Evolutionary conservation across 164 flowering plant species (phyloP).

Genomic region (Tetracentron sinense): DNA sequence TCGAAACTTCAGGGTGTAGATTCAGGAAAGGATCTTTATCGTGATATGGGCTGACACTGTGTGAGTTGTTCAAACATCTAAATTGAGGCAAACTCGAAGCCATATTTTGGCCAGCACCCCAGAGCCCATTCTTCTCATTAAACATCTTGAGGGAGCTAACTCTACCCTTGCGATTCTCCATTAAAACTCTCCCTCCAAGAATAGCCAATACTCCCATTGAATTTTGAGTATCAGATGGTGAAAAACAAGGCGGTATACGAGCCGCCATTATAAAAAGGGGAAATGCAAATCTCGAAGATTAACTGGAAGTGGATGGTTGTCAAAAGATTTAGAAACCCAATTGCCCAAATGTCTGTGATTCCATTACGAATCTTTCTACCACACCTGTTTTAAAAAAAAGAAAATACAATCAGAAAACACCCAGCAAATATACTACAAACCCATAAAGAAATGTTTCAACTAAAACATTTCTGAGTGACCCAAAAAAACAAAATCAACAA

Average conservation of each 20-base stretch:
- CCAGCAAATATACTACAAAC: neutral
- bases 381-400: slow-evolving; percentile 1
- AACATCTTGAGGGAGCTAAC: slow-evolving; percentile 29
- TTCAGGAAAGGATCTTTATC: slow-evolving; percentile 70
- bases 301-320: neutral
- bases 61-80: slow-evolving; percentile 51
- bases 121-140: slow-evolving; percentile 31
- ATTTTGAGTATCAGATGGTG: slow-evolving; percentile 39
- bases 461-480: neutral
- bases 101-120: slow-evolving; percentile 28
- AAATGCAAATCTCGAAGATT: neutral
- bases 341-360: neutral
- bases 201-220: slow-evolving; percentile 42
- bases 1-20: slow-evolving; percentile 74
- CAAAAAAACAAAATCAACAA: neutral
- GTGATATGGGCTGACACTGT: slow-evolving; percentile 42
- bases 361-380: slow-evolving; percentile 8
- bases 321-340: slow-evolving; percentile 1
- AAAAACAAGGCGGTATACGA: slow-evolving; percentile 32
- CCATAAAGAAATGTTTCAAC: neutral
- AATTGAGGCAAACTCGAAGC: slow-evolving; percentile 21
- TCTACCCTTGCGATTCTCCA: slow-evolving; percentile 29
- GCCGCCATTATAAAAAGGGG: slow-evolving; percentile 41
- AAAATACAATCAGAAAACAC: neutral
- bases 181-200: slow-evolving; percentile 39